A percentile compares a stretch with the other conserved stretches of the same genome.
Conservation (phyloP, 352 stramenopile species). For the Phytopythium oedochilum region DNA sequence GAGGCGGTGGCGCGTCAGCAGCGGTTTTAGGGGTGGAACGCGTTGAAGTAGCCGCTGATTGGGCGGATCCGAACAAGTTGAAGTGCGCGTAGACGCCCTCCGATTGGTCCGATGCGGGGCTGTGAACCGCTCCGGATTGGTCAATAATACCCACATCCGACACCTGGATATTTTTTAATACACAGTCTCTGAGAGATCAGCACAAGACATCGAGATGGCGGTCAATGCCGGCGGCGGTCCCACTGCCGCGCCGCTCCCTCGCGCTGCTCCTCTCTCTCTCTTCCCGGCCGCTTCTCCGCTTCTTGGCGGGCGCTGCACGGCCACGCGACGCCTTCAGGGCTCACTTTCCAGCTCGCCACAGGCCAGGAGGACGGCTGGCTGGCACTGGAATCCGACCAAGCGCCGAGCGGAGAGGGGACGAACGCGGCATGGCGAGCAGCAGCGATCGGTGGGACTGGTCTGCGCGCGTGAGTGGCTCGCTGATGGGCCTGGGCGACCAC, state of each 20-base stretch:
- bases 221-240: not conserved
- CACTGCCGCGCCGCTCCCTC: not conserved
- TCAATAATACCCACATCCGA: not conserved
- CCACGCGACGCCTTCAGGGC: no score
- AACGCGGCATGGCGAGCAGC: not conserved
- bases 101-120: not conserved
- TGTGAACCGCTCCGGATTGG: not conserved
- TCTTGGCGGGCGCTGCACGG: no score
- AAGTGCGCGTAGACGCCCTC: not conserved
- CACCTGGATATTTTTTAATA: not conserved
- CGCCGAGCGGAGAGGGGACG: not conserved
- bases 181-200: not conserved
- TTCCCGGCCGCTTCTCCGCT: no score
- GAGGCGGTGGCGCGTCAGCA: not conserved
- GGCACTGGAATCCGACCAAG: no score
- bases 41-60: not conserved
- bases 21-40: not conserved
- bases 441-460: not conserved
- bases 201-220: not conserved
- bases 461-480: not conserved
- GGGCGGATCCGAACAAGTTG: not conserved
- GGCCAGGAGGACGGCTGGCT: not conserved
- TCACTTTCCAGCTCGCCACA: not conserved
- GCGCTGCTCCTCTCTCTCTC: not conserved
- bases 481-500: not conserved